Base-by-base conservation (phyloP, 345 rosid genomes). In the Linum tenue region DNA sequence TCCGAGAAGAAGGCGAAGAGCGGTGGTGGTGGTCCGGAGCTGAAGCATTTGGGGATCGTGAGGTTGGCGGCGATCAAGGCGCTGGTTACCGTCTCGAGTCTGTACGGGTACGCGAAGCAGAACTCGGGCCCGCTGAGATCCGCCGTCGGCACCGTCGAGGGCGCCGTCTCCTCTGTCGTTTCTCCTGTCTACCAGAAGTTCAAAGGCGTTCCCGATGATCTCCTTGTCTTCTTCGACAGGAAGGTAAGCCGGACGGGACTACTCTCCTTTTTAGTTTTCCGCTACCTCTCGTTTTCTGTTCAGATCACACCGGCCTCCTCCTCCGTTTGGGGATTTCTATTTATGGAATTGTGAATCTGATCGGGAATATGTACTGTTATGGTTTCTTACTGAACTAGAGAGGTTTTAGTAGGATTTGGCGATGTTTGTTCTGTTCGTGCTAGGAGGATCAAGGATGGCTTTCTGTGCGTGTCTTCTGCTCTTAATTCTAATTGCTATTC, bases 91-190 rank as follows among this genome's bases (percentile, higher is more conserved):
- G 79, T 85, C 14, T 82, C 85, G 37, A 77, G 43, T 55, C 80
- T 92, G 50, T 92, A 90, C 79, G 78, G 78, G 5, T 82, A 77
- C 78, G 96, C 91, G 2, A 92, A 90, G 71, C 79, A 74, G 62
- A 90, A 82, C 82, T 86, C 91, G 9, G 98, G 97, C 17, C 87
- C 94, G 8, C 73, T 92, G 56, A 80, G 84, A 68, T 76, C 97
- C 39, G 69, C 97, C 1, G 86, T 90, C 3, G 83, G 74, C 1
- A 83, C 81, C 8, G 94, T 88, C 0, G 98, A 90, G 74, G 79
- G 81, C 0, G 81, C 89, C 12, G 94, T 90, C 36, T 73, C 84
- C 37, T 12, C 94, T 69, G 80, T 85, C 58, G 77, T 88, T 5
- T 69, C 79, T 2, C 98, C 98, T 3, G 90, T 92, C 39, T 87